Evolutionary conservation across 768 basidiomycete species (phyloP), one percentile per base, ranked within the genome.

Genomic region (Naganishia kalamii): DNA sequence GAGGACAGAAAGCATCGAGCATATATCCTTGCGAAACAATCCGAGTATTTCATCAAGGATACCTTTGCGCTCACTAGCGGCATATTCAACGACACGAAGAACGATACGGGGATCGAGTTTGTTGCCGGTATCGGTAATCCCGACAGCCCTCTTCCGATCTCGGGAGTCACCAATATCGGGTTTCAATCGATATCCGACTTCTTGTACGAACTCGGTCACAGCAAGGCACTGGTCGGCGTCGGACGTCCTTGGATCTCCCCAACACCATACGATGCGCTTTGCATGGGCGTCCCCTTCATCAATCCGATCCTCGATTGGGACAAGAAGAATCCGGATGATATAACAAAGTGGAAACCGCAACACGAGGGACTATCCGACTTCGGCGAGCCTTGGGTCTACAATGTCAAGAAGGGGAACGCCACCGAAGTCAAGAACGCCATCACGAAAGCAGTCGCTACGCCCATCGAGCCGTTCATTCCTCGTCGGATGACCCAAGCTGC

Each of bases 281-380:
- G 70, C 51, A 52, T 73, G 37, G 69, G 70, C 13, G 59, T 76
- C 4, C 76, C 76, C 1, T 77, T 77, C 64, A 70, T 77, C 65
- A 75, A 75, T 59, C 73, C 76, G 3, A 67, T 77, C 59, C 48
- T 48, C 13, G 43, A 65, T 4, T 73, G 71, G 70, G 68, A 74
- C 63, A 17, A 47, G 2, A 40, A 65, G 1, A 37, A 75, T 29
- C 74, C 72, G 0, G 63, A 72, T 11, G 67, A 77, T 51, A 60
- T 71, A 25, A 41, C 65, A 6, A 47, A 41, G 19, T 77, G 75
- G 75, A 37, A 51, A 21, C 66, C 71, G 4, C 74, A 77, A 60
- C 72, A 74, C 29, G 69, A 71, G 44, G 71, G 69, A 3, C 43
- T 73, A 25, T 23, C 17, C 41, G n/a, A 32, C 13, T 11, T 61